Percentiles rank a stretch among this genome's conserved stretches.
These are phyloP conservation scores for Imleria badia DNA, from an alignment of 768 basidiomycete genomes.

Conservation along the genomic window DNA sequence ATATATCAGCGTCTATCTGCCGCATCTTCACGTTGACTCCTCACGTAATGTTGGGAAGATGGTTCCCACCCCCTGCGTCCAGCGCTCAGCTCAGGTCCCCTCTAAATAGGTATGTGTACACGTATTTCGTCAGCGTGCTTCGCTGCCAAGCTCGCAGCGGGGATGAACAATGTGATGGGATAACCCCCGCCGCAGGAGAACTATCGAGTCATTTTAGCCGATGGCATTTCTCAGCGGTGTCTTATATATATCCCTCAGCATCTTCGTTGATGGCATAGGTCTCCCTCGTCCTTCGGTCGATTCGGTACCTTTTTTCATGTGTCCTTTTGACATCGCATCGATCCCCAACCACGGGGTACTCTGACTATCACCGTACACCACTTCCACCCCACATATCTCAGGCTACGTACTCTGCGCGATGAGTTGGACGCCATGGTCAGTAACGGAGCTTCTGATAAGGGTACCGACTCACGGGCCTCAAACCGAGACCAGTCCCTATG, in stretches of 20 bases:
- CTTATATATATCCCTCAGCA: constrained; percentile 17
- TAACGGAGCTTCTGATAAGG: neutral
- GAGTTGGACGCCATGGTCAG: constrained; percentile 12
- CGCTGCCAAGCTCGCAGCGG: constrained; percentile 14
- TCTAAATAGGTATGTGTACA: constrained; percentile 21
- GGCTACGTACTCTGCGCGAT: constrained; percentile 5
- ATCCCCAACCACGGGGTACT: constrained; percentile 10
- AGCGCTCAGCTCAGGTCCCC: too few relatives aligned
- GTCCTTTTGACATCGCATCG: constrained; percentile 7
- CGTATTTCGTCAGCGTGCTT: constrained; percentile 13
- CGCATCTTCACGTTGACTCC: constrained; percentile 2
- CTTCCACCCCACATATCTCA: neutral
- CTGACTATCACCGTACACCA: neutral
- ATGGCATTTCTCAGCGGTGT: constrained; percentile 12
- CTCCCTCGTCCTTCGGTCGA: constrained; percentile 1
- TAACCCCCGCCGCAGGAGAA: constrained; percentile 9
- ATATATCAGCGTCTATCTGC: constrained; percentile 16
- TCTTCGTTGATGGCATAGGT: constrained; percentile 6
- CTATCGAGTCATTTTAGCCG: constrained; percentile 11
- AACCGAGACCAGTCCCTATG: constrained; percentile 6
- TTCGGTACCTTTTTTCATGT: constrained; percentile 15
- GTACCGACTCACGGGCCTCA: neutral
- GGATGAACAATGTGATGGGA: constrained; percentile 14
- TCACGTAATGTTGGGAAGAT: constrained; percentile 21
- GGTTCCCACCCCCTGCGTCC: constrained; percentile 18